These are phyloP conservation scores for Melampsora occidentalis DNA, from an alignment of 1,284 basidiomycete genomes.

Conservation along the genomic window DNA sequence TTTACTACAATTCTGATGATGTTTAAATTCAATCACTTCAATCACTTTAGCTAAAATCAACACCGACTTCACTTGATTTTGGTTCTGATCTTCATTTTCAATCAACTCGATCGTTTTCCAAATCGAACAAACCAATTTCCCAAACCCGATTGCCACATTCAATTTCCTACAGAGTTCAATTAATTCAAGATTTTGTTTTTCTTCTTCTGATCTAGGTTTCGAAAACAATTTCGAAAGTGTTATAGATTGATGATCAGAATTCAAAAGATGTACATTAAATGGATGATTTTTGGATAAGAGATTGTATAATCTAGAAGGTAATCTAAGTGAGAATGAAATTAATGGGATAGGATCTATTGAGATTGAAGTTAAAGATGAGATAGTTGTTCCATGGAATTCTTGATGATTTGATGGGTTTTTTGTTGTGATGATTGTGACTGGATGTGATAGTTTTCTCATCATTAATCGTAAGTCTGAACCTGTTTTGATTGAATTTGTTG, in stretches of 20 bases:
- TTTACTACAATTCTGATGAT: not conserved
- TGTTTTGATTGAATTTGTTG: too few species aligned
- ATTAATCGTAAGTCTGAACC: not conserved
- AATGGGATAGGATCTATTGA: constrained; percentile 80
- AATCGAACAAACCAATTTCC: too few species aligned
- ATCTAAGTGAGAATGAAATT: constrained; percentile 77
- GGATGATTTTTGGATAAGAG: not conserved
- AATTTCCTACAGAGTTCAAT: too few species aligned
- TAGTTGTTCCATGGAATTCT: constrained; percentile 71
- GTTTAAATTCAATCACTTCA: not conserved
- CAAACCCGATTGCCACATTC: not conserved
- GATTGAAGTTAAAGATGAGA: constrained; percentile 88
- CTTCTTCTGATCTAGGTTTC: constrained; percentile 2
- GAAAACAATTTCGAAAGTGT: constrained; percentile 8
- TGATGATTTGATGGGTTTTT: not conserved
- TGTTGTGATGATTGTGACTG: constrained; percentile 23
- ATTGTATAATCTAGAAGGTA: constrained; percentile 78
- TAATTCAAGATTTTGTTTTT: not conserved
- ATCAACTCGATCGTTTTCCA: not conserved
- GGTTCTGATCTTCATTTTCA: not conserved
- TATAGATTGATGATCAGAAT: constrained; percentile 29
- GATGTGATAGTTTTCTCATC: constrained; percentile 30
- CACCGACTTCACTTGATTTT: not conserved
- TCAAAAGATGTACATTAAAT: constrained; percentile 16
- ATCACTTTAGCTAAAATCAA: constrained; percentile 1